Percentiles rank a stretch among this genome's conserved stretches.
phyloP scores from a whole-genome alignment of 352 stramenopile species.

The Phytophthora crassamura region DNA sequence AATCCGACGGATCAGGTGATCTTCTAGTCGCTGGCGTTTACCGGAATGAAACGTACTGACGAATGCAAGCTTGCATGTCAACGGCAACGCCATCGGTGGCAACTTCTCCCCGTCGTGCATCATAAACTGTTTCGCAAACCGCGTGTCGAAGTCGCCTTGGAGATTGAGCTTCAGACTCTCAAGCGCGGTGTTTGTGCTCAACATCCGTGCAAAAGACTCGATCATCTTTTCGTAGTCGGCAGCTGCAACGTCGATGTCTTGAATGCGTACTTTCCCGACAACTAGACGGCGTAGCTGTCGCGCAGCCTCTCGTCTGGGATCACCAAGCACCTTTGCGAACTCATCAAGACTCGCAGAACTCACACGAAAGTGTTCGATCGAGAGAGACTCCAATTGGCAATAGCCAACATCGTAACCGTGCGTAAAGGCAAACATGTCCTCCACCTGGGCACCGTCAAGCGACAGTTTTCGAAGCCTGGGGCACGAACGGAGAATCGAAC shows the following conservation, averaged over 20 bases:
- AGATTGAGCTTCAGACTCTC: slow-evolving; percentile 26
- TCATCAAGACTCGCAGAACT: slow-evolving; percentile 13
- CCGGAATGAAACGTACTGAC: slow-evolving; percentile 6
- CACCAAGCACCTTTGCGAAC: slow-evolving; percentile 27
- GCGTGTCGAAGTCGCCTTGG: slow-evolving; percentile 20
- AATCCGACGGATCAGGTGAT: slow-evolving; percentile 7
- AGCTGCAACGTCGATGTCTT: slow-evolving; percentile 21
- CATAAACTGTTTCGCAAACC: slow-evolving; percentile 15
- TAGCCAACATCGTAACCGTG: slow-evolving; percentile 31
- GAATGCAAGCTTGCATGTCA: slow-evolving; percentile 11
- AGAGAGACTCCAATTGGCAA: slow-evolving; percentile 28
- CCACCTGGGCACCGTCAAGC: slow-evolving; percentile 34
- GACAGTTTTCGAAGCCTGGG: slow-evolving; percentile 28
- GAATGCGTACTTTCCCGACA: slow-evolving; percentile 21
- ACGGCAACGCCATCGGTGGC: slow-evolving; percentile 3
- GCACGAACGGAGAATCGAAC: slow-evolving; percentile 33
- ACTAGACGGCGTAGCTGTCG: slow-evolving; percentile 16
- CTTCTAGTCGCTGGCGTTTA: background rate
- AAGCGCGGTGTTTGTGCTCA: slow-evolving; percentile 23
- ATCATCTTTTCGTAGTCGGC: slow-evolving; percentile 27
- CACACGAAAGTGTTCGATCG: slow-evolving; percentile 30
- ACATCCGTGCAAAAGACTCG: slow-evolving; percentile 14
- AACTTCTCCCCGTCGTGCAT: slow-evolving; percentile 15
- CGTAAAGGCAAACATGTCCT: slow-evolving; percentile 41
- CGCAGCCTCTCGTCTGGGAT: slow-evolving; percentile 9